A percentile compares a stretch with the other conserved stretches of the same genome.
Conservation (phyloP, 768 basidiomycete genomes). For the Pulveroboletus sp. region DNA sequence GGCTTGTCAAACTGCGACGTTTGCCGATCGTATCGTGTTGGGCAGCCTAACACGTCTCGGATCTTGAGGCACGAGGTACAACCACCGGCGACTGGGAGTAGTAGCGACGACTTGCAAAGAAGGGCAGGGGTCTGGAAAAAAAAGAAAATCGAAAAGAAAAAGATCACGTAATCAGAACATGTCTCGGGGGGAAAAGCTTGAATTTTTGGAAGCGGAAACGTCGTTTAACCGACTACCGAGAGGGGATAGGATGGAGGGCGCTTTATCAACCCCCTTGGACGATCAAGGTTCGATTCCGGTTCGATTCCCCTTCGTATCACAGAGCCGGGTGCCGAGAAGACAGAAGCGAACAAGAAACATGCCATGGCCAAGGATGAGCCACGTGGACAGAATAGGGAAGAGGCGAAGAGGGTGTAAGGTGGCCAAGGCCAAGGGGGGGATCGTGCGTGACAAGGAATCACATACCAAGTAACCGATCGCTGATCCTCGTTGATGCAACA, state of each 20-base stretch:
- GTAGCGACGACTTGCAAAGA: too few species aligned
- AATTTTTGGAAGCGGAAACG: conserved; percentile 5
- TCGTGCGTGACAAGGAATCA: not conserved
- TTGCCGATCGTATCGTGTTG: too few species aligned
- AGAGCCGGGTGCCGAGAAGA: conserved; percentile 4
- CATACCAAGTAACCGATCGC: conserved; percentile 4
- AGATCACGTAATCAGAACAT: too few species aligned
- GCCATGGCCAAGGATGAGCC: not conserved
- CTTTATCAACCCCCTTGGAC: not conserved
- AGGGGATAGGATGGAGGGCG: conserved; percentile 3
- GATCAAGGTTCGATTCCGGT: conserved; percentile 7
- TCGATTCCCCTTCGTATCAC: conserved; percentile 2
- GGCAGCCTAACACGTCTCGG: too few species aligned
- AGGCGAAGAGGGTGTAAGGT: not conserved
- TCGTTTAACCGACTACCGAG: conserved; percentile 9
- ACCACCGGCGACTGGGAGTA: too few species aligned
- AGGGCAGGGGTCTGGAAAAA: too few species aligned
- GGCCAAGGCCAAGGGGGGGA: not conserved
- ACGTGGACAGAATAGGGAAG: conserved; percentile 3
- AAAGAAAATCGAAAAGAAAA: too few species aligned
- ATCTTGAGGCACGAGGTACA: too few species aligned
- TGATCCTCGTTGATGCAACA: conserved; percentile 17
- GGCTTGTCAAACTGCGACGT: too few species aligned
- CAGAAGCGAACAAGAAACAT: conserved; percentile 1
- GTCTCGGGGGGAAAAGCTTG: too few species aligned